Conservation (phyloP, 192 early-diverging fungal genomes). For the Backusella parvicylindrica region DNA sequence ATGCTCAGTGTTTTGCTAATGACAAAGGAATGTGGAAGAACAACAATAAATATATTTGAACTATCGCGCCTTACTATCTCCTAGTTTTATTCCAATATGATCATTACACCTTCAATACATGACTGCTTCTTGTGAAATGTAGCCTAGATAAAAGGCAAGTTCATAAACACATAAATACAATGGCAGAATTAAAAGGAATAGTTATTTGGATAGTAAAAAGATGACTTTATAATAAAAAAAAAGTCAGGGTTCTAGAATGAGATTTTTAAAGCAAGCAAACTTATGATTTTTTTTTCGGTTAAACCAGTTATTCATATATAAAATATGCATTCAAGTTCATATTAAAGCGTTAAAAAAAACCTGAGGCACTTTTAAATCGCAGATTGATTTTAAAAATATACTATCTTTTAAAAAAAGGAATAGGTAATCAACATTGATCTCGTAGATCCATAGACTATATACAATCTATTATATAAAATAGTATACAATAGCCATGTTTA, state of each 20-base stretch:
- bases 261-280: neutral
- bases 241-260: neutral
- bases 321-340: neutral
- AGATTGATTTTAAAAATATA: neutral
- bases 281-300: neutral
- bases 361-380: neutral
- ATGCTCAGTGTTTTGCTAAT: too few species aligned
- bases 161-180: too few species aligned
- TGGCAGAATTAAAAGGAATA: too few species aligned
- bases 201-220: neutral
- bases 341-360: neutral
- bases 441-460: neutral
- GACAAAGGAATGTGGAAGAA: too few species aligned
- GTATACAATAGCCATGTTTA: too few species aligned
- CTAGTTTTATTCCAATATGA: too few species aligned
- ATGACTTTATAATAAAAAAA: neutral
- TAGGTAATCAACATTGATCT: neutral
- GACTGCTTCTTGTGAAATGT: too few species aligned
- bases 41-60: too few species aligned
- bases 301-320: neutral
- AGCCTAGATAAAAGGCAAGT: too few species aligned
- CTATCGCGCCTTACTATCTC: too few species aligned
- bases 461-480: too few species aligned
- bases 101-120: too few species aligned
- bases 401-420: neutral